These are phyloP conservation scores for Sisymbrium altissimum DNA, from an alignment of 345 rosid species.

Conservation along the genomic window DNA sequence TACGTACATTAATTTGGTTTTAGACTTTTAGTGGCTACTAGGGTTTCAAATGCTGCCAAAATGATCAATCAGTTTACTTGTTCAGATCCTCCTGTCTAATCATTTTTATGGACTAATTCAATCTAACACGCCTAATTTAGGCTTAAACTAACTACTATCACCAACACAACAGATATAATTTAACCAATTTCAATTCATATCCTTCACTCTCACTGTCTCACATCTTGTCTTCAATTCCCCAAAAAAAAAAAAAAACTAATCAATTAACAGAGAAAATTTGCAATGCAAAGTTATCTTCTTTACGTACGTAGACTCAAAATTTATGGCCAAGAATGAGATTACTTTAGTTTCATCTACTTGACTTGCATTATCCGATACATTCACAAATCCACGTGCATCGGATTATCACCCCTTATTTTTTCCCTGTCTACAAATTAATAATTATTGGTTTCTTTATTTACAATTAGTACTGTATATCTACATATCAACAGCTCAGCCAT, in stretches of 20 bases:
- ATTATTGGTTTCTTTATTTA: slow-evolving; percentile 1
- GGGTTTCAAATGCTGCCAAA: slow-evolving; percentile 7
- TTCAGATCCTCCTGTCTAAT: neutral
- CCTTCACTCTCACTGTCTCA: neutral
- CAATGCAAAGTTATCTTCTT: slow-evolving; percentile 1
- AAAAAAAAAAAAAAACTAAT: neutral
- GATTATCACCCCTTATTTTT: slow-evolving; percentile 11
- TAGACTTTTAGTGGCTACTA: slow-evolving; percentile 1
- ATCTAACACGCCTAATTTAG: slow-evolving; percentile 26
- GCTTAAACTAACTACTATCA: slow-evolving; percentile 20
- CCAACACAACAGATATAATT: slow-evolving; percentile 27
- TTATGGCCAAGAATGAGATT: neutral
- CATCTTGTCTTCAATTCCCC: neutral
- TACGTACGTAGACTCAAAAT: slow-evolving; percentile 25
- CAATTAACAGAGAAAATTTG: neutral
- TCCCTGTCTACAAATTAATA: neutral
- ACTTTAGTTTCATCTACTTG: neutral
- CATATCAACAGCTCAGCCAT: slow-evolving; percentile 22
- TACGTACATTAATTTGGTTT: slow-evolving; percentile 10
- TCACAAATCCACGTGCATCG: slow-evolving; percentile 26
- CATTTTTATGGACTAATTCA: neutral
- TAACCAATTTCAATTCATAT: slow-evolving; percentile 7
- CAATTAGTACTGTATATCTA: neutral
- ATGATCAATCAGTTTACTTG: neutral
- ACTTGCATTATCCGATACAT: slow-evolving; percentile 11